These are phyloP conservation scores for Annona cherimola DNA, from an alignment of 164 flowering plant genomes.

Conservation along the genomic window DNA sequence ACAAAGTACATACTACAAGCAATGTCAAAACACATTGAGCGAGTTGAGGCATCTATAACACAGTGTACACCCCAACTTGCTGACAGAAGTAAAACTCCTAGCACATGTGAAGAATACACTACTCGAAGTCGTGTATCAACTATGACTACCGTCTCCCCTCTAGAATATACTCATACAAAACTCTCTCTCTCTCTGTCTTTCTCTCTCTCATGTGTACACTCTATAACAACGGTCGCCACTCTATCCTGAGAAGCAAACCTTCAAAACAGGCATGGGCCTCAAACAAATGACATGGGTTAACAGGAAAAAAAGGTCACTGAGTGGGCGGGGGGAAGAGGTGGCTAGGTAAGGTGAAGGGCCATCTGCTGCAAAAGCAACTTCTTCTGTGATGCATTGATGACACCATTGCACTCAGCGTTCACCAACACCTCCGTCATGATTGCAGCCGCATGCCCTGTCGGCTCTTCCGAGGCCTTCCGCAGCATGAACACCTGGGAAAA, in stretches of 20 bases:
- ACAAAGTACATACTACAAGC: no score
- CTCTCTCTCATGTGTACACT: background rate
- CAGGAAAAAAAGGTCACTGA: background rate
- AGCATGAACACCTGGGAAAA: slow-evolving; percentile 56
- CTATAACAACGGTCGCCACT: background rate
- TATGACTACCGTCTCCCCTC: background rate
- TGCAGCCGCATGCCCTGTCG: slow-evolving; percentile 69
- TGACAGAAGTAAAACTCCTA: no score
- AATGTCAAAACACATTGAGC: no score
- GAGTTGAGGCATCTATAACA: no score
- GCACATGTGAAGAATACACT: background rate
- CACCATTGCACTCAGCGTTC: slow-evolving; percentile 64
- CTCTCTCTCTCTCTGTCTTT: background rate
- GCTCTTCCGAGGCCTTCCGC: slow-evolving; percentile 62
- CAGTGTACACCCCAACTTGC: background rate
- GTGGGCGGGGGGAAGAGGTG: background rate
- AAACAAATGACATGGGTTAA: background rate
- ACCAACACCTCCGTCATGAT: slow-evolving; percentile 65
- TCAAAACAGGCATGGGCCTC: background rate
- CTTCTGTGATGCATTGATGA: slow-evolving; percentile 65
- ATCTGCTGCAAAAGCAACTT: slow-evolving; percentile 46
- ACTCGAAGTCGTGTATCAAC: background rate
- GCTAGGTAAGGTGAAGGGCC: background rate
- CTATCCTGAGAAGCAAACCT: slow-evolving; percentile 2
- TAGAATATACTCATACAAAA: background rate